phyloP scores from a whole-genome alignment of 768 basidiomycete species.

The Xanthoconium stramineum region DNA sequence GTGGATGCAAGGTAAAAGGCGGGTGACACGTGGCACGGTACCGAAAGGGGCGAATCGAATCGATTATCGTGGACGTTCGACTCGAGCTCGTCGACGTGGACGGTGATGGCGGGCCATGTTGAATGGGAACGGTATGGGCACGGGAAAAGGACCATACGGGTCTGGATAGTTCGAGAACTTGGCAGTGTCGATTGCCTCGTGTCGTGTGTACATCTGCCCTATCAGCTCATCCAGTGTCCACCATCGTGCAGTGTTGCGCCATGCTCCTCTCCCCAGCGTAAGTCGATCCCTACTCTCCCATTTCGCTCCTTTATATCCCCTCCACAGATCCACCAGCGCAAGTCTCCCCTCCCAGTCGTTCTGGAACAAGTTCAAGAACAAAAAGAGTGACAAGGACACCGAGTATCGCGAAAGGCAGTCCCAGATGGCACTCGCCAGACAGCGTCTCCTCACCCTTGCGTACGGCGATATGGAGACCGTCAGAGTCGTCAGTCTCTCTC shows the following conservation, averaged over 20 bases:
- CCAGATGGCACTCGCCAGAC: constrained; percentile 68
- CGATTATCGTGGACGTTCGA: neutral
- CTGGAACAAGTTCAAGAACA: constrained; percentile 66
- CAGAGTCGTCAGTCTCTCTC: constrained; percentile 45
- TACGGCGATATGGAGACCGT: constrained; percentile 88
- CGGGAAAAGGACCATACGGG: neutral
- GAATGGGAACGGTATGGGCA: neutral
- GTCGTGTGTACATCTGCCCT: constrained; percentile 30
- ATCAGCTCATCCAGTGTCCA: constrained; percentile 21
- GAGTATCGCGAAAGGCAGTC: constrained; percentile 53
- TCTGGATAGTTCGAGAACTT: constrained; percentile 5
- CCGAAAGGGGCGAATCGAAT: neutral
- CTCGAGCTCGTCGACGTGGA: constrained; percentile 4
- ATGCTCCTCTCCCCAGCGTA: constrained; percentile 87
- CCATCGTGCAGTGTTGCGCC: constrained; percentile 26
- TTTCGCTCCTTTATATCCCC: constrained; percentile 32
- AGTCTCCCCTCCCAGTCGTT: constrained; percentile 50
- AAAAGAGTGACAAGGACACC: constrained; percentile 58
- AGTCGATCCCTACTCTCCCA: constrained; percentile 29
- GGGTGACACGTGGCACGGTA: constrained; percentile 3
- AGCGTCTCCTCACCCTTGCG: constrained; percentile 75
- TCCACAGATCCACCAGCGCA: constrained; percentile 60
- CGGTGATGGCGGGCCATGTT: neutral
- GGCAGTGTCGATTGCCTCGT: constrained; percentile 49
- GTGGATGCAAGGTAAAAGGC: too few species aligned